Base-by-base conservation (phyloP, 2,329 filamentous ascomycete species). In the Triangularia verruculosa region DNA sequence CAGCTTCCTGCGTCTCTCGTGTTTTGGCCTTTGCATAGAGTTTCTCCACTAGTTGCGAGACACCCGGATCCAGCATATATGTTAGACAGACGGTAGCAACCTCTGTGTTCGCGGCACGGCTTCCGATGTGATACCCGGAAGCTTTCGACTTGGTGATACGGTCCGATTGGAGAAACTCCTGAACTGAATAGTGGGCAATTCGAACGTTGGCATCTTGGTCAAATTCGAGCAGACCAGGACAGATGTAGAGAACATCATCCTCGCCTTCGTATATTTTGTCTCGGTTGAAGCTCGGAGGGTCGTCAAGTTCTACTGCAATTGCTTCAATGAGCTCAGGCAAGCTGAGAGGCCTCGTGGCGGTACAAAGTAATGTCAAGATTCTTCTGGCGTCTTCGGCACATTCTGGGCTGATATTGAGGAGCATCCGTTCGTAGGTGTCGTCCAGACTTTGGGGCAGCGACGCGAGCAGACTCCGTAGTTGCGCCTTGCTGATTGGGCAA, bases 381-480 rank as follows among this genome's bases (percentile, higher is more conserved):
- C 59, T 55, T 25, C 54, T 63, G 22, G 65, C 65, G 34, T 65
- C 65, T n/a, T 59, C 60, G 15, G 17, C 59, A 4, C 25, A 64
- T n/a, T 59, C 61, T 17, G 52, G 25, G 32, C 52, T 52, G 11
- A 67, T 74, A 4, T 62, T 65, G 2, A 43, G 32, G 7, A 76
- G 64, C 43, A 78, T 61, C 7, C 62, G 62, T 20, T 64, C 62
- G 28, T 64, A 64, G 5, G 62, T 64, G 22, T 57, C 39, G 32
- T 76, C 70, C 12, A 78, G 63, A 15, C 67, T 70, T 54, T 63
- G 72, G 1, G 78, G 72, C 4, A 78, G 69, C 24, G 64, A 64
- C 39, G 73, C 66, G 12, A 75, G 76, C 64, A 70, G 71, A 68
- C 69, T 71, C 52, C 67, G 65, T 57, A 69, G 74, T 22, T 61